Evolutionary conservation across 1,284 basidiomycete species (phyloP), one percentile per base, ranked within the genome.

Genomic region (Pyrrhoderma noxium): DNA sequence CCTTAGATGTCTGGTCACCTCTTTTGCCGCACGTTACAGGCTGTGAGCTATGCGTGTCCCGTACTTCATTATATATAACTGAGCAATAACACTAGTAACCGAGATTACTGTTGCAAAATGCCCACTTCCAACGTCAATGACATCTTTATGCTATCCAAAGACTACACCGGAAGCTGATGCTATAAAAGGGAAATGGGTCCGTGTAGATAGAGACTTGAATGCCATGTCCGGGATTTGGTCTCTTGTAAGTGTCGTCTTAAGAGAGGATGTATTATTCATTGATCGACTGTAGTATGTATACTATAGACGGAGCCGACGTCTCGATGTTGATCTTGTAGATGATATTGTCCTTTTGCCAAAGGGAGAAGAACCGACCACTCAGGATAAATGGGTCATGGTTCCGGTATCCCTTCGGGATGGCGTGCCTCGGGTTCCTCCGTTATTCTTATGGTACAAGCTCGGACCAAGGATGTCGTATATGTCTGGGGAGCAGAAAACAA

Each of bases 141-240:
- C 69, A 0, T 74, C 77, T 16, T 58, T 85, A 9, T 95, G 93
- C 63, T 66, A 69, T 1, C 91, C 93, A 0, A 64, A 72, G 2
- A 76, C 85, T 0, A 89, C 81, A 0, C 72, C 75, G 8, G 85
- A 87, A 57, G 67, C 83, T 34, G 89, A 93, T 62, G 82, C 84
- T 3, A 74, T 81, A 48, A 84, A 83, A 58, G 92, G 92, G 0
- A 88, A 85, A 61, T 95, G 93, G 93, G 90, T 95, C 1, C 79
- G 84, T 18, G 84, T 94, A 7, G 78, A 80, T 18, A 73, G 82
- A 16, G 84, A 93, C 64, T 66, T 95, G 31, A 91, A 92, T 62
- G 62, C 70, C 40, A 76, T 87, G 59, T 70, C 75, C 3, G 84
- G 84, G 0, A 64, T 82, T 41, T 73, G 83, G 66, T 80, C 69